Evolutionary conservation across 2,329 filamentous ascomycete species (phyloP).

Genomic region (Talaromyces islandicus): DNA sequence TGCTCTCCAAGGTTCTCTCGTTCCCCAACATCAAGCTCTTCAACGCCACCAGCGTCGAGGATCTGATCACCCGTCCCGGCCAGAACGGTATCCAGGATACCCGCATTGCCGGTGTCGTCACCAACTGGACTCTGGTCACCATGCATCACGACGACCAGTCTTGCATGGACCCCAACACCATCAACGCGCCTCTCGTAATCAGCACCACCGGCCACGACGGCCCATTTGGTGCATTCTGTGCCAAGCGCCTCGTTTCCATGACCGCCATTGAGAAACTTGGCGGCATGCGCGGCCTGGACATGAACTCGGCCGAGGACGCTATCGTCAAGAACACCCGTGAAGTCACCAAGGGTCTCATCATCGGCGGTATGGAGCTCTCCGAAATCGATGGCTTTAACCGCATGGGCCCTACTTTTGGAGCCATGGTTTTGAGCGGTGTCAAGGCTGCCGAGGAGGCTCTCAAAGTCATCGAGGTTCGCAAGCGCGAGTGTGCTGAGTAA

Average conservation of each 20-base stretch:
- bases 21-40: conserved; percentile 95
- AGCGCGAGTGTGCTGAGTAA: conserved; percentile 64
- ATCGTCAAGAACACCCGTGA: conserved; percentile 90
- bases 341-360: conserved; percentile 78
- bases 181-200: conserved; percentile 84
- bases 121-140: conserved; percentile 89
- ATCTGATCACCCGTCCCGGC: conserved; percentile 74
- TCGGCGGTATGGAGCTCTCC: conserved; percentile 91
- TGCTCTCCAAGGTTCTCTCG: conserved; percentile 73
- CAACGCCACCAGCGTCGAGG: conserved; percentile 89
- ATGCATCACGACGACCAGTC: conserved; percentile 85
- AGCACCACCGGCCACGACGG: conserved; percentile 88
- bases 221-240: conserved; percentile 84
- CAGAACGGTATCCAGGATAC: conserved; percentile 48
- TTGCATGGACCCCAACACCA: conserved; percentile 97
- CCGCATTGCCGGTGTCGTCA: conserved; percentile 81
- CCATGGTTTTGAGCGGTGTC: conserved; percentile 80
- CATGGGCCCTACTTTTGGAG: conserved; percentile 85
- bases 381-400: conserved; percentile 88
- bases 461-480: conserved; percentile 68
- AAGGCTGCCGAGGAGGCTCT: conserved; percentile 87
- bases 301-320: conserved; percentile 85
- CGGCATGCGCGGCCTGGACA: conserved; percentile 89
- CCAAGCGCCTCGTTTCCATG: conserved; percentile 89
- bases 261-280: conserved; percentile 73